These are phyloP conservation scores for Neonectria ditissima DNA, from an alignment of 2,329 filamentous ascomycete species.

Conservation along the genomic window DNA sequence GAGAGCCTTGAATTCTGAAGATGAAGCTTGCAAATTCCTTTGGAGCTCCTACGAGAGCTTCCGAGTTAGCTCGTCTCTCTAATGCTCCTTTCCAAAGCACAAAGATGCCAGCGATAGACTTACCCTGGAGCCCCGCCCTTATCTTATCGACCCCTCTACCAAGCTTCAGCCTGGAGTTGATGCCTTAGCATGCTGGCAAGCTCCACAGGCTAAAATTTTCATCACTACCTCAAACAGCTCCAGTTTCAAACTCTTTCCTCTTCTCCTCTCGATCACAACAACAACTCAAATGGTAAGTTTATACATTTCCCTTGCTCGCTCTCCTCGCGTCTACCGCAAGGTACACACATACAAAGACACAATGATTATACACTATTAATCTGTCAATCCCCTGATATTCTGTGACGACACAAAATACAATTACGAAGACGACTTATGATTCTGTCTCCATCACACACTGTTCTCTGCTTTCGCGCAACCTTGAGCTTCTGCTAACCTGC, in stretches of 20 bases:
- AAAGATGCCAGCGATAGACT: slow-evolving; percentile 1
- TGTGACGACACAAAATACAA: slow-evolving; percentile 58
- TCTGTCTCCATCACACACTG: slow-evolving; percentile 29
- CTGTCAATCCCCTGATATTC: slow-evolving; percentile 71
- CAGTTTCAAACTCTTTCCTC: slow-evolving; percentile 29
- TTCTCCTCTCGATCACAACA: slow-evolving; percentile 37
- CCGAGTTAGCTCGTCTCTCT: not conserved
- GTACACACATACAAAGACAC: slow-evolving; percentile 33
- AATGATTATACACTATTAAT: slow-evolving; percentile 67
- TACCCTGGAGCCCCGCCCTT: slow-evolving; percentile 29
- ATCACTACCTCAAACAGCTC: slow-evolving; percentile 35
- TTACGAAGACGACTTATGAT: slow-evolving; percentile 61
- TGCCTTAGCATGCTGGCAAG: slow-evolving; percentile 11
- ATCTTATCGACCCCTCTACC: slow-evolving; percentile 22
- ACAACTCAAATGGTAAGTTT: slow-evolving; percentile 37
- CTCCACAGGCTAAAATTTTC: slow-evolving; percentile 41
- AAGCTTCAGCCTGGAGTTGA: not conserved
- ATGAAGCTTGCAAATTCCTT: slow-evolving; percentile 24
- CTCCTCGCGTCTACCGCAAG: slow-evolving; percentile 6
- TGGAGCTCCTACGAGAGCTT: not conserved
- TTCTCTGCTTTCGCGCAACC: slow-evolving; percentile 12
- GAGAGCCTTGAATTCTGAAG: slow-evolving; percentile 78
- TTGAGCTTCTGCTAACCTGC: slow-evolving; percentile 36
- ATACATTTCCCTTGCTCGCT: slow-evolving; percentile 11
- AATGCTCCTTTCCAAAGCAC: not conserved